Percentiles rank a stretch among this genome's conserved stretches.
These are phyloP conservation scores for Pochonia chlamydosporia DNA, from an alignment of 2,329 filamentous ascomycete genomes.

Conservation along the genomic window DNA sequence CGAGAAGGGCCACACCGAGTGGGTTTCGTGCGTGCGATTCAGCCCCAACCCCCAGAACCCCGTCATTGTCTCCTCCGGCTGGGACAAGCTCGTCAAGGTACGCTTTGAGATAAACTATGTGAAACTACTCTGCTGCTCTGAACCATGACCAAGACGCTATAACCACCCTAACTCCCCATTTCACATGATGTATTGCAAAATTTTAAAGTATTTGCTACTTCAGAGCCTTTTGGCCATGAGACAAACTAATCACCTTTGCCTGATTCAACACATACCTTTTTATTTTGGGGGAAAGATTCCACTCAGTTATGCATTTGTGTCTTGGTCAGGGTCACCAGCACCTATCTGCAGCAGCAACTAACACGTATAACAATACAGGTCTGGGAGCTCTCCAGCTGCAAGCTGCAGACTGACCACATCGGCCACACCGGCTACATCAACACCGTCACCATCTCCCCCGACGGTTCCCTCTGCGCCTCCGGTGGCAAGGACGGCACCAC, in stretches of 20 bases:
- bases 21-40: constrained; percentile 99
- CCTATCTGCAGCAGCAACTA: neutral
- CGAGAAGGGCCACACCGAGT: constrained; percentile 99
- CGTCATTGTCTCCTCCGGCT: constrained; percentile 96
- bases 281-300: neutral
- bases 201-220: constrained; percentile 99
- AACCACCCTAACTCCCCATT: neutral
- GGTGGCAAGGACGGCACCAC: constrained; percentile 99
- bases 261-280: constrained; percentile 47
- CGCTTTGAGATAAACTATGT: constrained; percentile 34
- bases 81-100: constrained; percentile 99
- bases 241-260: constrained; percentile 86
- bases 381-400: constrained; percentile 99
- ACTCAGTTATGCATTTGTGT: constrained; percentile 14
- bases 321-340: neutral
- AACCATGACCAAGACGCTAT: constrained; percentile 5
- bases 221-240: constrained; percentile 97
- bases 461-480: constrained; percentile 97
- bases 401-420: constrained; percentile 99
- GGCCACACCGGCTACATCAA: constrained; percentile 99
- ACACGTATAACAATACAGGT: constrained; percentile 57
- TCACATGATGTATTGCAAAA: constrained; percentile 83
- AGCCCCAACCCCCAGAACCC: constrained; percentile 99
- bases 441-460: constrained; percentile 99
- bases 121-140: neutral